phyloP scores from a whole-genome alignment of 176 grass and related monocot genomes.

The Juncus inflexus region DNA sequence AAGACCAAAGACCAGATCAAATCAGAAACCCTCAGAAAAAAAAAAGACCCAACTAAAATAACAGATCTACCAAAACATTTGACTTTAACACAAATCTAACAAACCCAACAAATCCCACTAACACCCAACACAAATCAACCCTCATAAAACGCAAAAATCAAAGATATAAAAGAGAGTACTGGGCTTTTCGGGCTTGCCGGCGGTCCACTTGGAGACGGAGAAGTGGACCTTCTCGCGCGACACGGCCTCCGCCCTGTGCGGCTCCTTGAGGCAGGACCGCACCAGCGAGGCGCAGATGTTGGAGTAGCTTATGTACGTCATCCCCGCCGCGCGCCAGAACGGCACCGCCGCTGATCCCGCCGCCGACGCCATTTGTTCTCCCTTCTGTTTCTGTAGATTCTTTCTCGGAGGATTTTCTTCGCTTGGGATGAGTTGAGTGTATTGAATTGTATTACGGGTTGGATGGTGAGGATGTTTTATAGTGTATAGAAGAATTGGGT shows the following conservation, averaged over 20 bases:
- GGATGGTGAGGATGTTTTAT: no score
- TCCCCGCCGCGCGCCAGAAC: slow-evolving; percentile 86
- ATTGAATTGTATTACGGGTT: no score
- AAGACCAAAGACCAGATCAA: not conserved
- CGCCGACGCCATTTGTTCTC: slow-evolving; percentile 35
- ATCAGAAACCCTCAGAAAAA: not conserved
- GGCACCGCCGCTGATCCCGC: slow-evolving; percentile 56
- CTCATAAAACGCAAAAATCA: not conserved
- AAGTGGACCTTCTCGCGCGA: slow-evolving; percentile 97
- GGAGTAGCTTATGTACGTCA: slow-evolving; percentile 98
- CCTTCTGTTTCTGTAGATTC: not conserved
- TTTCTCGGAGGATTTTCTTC: not conserved
- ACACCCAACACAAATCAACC: not conserved
- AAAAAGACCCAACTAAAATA: not conserved
- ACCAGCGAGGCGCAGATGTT: slow-evolving; percentile 94
- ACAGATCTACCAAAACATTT: not conserved
- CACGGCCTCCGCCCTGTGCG: slow-evolving; percentile 55
- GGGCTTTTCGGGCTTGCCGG: slow-evolving; percentile 75
- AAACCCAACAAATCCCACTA: not conserved
- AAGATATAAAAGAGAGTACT: slow-evolving; percentile 32
- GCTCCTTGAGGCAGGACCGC: slow-evolving; percentile 87
- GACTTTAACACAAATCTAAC: not conserved
- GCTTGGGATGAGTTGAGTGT: no score
- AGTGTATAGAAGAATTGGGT: no score
- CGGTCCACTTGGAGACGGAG: slow-evolving; percentile 72